phyloP scores from a whole-genome alignment of 1,284 basidiomycete species.

The Ganoderma lucidum region DNA sequence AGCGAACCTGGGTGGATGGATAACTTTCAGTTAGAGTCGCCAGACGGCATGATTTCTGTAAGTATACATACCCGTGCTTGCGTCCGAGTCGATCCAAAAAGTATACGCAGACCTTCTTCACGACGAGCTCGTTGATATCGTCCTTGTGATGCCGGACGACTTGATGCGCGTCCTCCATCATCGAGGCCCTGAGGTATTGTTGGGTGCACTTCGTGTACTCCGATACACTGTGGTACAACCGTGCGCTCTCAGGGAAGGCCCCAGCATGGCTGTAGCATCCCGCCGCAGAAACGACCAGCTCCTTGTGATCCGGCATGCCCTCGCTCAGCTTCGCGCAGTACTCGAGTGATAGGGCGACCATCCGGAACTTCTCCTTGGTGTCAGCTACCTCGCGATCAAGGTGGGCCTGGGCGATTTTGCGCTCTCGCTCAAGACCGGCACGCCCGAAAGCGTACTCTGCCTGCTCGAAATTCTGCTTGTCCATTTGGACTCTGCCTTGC shows the following conservation, averaged over 20 bases:
- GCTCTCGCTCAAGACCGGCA: slow-evolving; percentile 53
- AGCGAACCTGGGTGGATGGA: background rate
- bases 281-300: slow-evolving; percentile 26
- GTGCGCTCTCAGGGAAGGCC: slow-evolving; percentile 56
- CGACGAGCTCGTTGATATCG: background rate
- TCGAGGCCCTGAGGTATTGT: slow-evolving; percentile 34
- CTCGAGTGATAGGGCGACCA: slow-evolving; percentile 42
- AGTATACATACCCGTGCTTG: background rate
- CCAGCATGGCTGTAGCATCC: slow-evolving; percentile 34
- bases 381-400: slow-evolving; percentile 50
- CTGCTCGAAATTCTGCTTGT: slow-evolving; percentile 59
- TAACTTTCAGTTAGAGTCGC: background rate
- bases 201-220: slow-evolving; percentile 47
- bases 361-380: slow-evolving; percentile 56
- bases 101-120: background rate
- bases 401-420: slow-evolving; percentile 53
- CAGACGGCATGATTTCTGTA: background rate
- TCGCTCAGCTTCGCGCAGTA: background rate
- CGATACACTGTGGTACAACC: slow-evolving; percentile 50
- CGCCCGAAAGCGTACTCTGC: slow-evolving; percentile 68
- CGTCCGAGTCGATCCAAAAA: background rate
- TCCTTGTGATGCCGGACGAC: background rate
- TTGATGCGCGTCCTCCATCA: background rate
- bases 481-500: slow-evolving; percentile 58
- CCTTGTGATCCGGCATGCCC: background rate